Conservation (phyloP, 352 stramenopile genomes). For the Phytopythium mirpurense region DNA sequence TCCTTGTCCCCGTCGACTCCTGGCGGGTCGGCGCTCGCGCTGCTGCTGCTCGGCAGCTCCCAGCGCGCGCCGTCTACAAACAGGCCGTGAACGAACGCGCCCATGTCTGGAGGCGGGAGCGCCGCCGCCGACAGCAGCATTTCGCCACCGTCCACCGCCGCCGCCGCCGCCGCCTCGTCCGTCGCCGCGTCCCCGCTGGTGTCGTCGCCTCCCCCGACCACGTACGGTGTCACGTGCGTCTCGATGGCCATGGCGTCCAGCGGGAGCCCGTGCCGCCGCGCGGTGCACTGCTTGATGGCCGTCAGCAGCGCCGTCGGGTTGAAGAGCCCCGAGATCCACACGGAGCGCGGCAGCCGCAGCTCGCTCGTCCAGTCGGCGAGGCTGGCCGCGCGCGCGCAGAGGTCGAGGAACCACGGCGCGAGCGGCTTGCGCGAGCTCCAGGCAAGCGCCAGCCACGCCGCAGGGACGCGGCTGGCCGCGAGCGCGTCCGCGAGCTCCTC, state of each 20-base stretch:
- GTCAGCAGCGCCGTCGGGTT: constrained; percentile 84
- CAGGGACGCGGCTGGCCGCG: not conserved
- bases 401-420: constrained; percentile 70
- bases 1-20: not conserved
- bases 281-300: constrained; percentile 83
- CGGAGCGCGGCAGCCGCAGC: constrained; percentile 68
- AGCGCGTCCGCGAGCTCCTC: constrained; percentile 40
- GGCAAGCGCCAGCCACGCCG: constrained; percentile 11
- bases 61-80: constrained; percentile 94
- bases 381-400: constrained; percentile 63
- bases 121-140: constrained; percentile 3
- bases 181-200: no score
- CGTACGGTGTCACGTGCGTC: constrained; percentile 89
- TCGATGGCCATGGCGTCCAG: constrained; percentile 93
- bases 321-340: constrained; percentile 81
- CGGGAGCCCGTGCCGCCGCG: constrained; percentile 77
- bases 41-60: constrained; percentile 27
- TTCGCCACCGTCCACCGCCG: not conserved
- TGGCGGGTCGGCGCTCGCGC: not conserved
- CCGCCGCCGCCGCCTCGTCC: not conserved
- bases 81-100: constrained; percentile 92
- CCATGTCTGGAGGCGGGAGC: constrained; percentile 59
- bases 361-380: constrained; percentile 48
- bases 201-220: not conserved
- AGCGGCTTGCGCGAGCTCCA: constrained; percentile 86